Evolutionary conservation across 1,284 basidiomycete species (phyloP).

Genomic region (Polyporus tsugae): DNA sequence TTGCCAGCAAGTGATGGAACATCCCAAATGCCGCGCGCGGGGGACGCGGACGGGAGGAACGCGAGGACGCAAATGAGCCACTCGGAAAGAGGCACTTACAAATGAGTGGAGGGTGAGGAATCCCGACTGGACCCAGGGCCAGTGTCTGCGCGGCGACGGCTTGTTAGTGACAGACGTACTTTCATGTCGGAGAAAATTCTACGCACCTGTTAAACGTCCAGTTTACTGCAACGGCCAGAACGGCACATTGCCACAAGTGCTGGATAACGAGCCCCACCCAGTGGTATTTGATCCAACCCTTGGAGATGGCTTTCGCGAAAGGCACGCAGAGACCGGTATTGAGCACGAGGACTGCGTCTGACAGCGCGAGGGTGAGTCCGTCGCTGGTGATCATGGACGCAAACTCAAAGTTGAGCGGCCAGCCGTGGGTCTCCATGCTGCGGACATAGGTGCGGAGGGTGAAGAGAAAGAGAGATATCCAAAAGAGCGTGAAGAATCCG

Average conservation of each 20-base stretch:
- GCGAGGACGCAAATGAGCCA: not conserved
- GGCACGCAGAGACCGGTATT: conserved; percentile 84
- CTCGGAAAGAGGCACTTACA: conserved; percentile 47
- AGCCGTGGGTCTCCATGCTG: conserved; percentile 80
- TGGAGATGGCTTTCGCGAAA: conserved; percentile 80
- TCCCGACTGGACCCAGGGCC: conserved; percentile 99
- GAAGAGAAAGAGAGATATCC: conserved; percentile 87
- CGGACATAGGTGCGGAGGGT: conserved; percentile 80
- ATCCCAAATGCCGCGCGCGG: not conserved
- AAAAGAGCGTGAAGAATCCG: conserved; percentile 94
- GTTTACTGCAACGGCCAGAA: conserved; percentile 75
- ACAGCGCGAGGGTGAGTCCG: conserved; percentile 83
- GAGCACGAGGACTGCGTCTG: conserved; percentile 83
- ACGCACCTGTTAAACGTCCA: conserved; percentile 85
- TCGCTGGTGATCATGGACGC: conserved; percentile 91
- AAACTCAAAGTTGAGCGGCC: conserved; percentile 84
- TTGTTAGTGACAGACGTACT: conserved; percentile 4
- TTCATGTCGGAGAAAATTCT: not conserved
- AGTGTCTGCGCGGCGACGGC: conserved; percentile 63
- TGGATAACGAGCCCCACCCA: conserved; percentile 80
- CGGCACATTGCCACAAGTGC: conserved; percentile 77
- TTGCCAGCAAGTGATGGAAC: not conserved
- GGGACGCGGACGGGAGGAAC: not conserved
- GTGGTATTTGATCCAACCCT: conserved; percentile 83
- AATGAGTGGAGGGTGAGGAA: conserved; percentile 94